Base-by-base conservation (phyloP, 139 green algal genomes). In the Picochlorum sp. region DNA sequence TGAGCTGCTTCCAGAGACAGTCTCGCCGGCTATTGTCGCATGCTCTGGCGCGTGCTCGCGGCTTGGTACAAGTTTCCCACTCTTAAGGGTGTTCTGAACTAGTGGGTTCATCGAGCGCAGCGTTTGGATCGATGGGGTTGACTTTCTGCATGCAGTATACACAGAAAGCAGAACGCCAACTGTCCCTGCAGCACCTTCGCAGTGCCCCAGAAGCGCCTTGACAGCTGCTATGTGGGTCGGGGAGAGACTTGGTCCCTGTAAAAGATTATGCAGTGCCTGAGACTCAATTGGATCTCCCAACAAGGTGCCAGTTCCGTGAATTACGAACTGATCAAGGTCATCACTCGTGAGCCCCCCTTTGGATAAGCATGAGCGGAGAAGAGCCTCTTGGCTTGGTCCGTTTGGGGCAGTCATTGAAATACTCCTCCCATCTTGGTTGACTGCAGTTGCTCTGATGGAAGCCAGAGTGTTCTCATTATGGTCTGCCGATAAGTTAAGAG, bases 391-490 rank as follows among this genome's bases (percentile, higher is more conserved):
- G 10, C 70, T 75, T 0, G 84, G 87, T 1, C 87, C 87, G 58
- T 91, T 80, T 1, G 87, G 85, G 2, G 89, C 87, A 6, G 89
- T 96, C 16, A 96, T 71, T 26, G 78, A 78, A 56, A 73, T 88
- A 45, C 82, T 90, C 24, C 89, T 78, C 4, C 90, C 90, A 61
- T 96, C 90, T 73, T 94, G 86, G 69, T 95, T 95, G 11, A 96
- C 86, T 2, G 86, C 73, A 24, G 18, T 21, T n/a, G 20, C 62
- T 11, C 16, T 45, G 10, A 61, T 18, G 1, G 26, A 10, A 23
- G 28, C 61, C n/a, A 66, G 24, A 63, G 14, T 21, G 14, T 6
- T 23, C 6, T 11, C 14, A 45, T 20, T 63, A 20, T 58, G 24
- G 1, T 30, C 23, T 18, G 21, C 16, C 6, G 15, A 16, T 6